phyloP scores from a whole-genome alignment of 2,329 filamentous ascomycete species.

The Daldinia sp. region DNA sequence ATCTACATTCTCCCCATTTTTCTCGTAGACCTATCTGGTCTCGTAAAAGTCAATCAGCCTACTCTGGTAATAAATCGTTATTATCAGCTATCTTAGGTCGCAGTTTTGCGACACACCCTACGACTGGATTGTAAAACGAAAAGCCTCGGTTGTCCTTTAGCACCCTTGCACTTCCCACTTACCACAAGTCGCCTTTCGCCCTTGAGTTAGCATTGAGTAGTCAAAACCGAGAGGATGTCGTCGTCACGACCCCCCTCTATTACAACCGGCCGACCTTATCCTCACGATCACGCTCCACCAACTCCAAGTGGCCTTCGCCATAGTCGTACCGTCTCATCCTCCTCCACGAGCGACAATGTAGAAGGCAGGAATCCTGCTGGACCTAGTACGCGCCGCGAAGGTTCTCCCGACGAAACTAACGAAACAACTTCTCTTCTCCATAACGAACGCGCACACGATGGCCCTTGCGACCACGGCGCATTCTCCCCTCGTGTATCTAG shows the following conservation, averaged over 20 bases:
- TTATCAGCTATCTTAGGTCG: neutral
- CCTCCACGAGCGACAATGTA: conserved; percentile 27
- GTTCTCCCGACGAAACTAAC: conserved; percentile 41
- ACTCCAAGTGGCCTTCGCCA: conserved; percentile 46
- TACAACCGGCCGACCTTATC: conserved; percentile 28
- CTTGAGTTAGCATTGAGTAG: neutral
- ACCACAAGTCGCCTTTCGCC: neutral
- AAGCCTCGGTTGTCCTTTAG: neutral
- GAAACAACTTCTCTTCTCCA: conserved; percentile 62
- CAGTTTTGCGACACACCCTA: neutral
- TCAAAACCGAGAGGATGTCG: conserved; percentile 29
- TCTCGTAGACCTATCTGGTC: neutral
- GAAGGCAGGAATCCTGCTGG: conserved; percentile 8
- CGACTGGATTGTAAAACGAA: conserved; percentile 18
- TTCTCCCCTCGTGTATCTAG: conserved; percentile 74
- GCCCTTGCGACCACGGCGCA: conserved; percentile 74
- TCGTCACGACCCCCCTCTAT: conserved; percentile 31
- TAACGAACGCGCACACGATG: conserved; percentile 53
- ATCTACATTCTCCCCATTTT: neutral
- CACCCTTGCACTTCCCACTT: conserved; percentile 1
- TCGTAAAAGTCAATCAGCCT: neutral
- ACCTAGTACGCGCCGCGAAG: conserved; percentile 26
- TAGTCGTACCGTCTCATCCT: conserved; percentile 44
- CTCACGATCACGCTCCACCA: conserved; percentile 42
- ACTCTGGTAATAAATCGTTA: neutral